phyloP scores from a whole-genome alignment of 176 grass and related monocot genomes.

The Puccinellia tenuiflora region DNA sequence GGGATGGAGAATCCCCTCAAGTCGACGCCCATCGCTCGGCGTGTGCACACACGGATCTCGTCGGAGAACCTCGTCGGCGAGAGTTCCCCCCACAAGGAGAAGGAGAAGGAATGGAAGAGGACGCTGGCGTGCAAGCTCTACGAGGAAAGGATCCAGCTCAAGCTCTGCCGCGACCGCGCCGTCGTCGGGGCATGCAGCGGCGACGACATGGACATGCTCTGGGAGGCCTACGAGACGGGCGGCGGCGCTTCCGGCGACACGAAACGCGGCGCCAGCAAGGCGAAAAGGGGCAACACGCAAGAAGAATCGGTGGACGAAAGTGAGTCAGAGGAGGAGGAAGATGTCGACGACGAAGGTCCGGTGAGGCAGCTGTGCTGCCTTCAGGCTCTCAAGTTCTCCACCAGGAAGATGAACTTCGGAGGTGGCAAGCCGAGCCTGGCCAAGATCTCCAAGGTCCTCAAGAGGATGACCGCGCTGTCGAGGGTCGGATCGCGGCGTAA shows the following conservation, averaged over 20 bases:
- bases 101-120: constrained; percentile 85
- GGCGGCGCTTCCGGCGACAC: not conserved
- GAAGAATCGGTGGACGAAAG: not conserved
- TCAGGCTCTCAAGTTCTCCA: constrained; percentile 75
- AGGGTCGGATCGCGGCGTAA: constrained; percentile 33
- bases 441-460: constrained; percentile 83
- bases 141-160: constrained; percentile 72
- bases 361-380: constrained; percentile 79
- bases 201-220: constrained; percentile 90
- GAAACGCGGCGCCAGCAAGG: constrained; percentile 26
- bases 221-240: constrained; percentile 92
- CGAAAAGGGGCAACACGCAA: constrained; percentile 8
- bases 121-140: constrained; percentile 91
- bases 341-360: constrained; percentile 23
- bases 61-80: constrained; percentile 52
- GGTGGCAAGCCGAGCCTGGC: constrained; percentile 67
- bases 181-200: constrained; percentile 39
- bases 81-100: constrained; percentile 24
- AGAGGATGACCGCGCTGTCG: constrained; percentile 51
- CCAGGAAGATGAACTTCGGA: constrained; percentile 80
- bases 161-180: constrained; percentile 50
- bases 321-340: constrained; percentile 10
- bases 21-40: constrained; percentile 40
- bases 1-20: constrained; percentile 13
- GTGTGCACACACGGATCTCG: constrained; percentile 30